Base-by-base conservation (phyloP, 2,329 filamentous ascomycete genomes). In the Aspergillus melleus region DNA sequence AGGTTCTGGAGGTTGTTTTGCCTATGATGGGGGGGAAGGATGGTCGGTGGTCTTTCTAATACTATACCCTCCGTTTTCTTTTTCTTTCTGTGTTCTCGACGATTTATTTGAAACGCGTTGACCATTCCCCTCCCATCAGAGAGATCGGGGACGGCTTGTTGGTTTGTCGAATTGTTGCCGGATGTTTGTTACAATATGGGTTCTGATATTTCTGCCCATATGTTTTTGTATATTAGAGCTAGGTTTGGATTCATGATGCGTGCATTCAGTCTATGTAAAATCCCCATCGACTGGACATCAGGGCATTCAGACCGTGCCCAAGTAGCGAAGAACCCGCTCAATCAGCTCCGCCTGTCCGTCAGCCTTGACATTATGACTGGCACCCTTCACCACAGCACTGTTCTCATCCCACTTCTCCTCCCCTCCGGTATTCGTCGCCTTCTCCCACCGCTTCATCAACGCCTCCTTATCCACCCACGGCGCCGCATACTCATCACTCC, bases 351-450 rank as follows among this genome's bases (percentile, higher is more conserved):
- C 74, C 70, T 84, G 81, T 53, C 80, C 80, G 58, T 80, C 77
- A 58, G 78, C 80, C 52, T 74, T 78, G 56, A 83, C 69, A 58
- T 80, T 81, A 66, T 84, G 82, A 12, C 75, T 80, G 6, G 82
- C 82, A 36, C 75, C 76, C 0, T 77, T 73, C 57, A 84, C 76
- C 30, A 83, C 66, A 10, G 77, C 81, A 61, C 81, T 83, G n/a
- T 77, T 72, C 58, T 78, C 75, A 70, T 83, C 78, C 81, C 81
- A 84, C 26, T 80, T 71, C 8, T 70, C 68, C 11, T 68, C 66
- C 1, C 71, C 74, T 2, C 69, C 70, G 14, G 67, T 71, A 61
- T 81, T 74, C 2, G 74, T 72, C 9, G 76, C 79, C 52, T 67
- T 64, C 63, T 74, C 74, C 80, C 79, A 83, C 61, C 74, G 75